phyloP scores from a whole-genome alignment of 106 monocot species.

The Dioscorea zingiberensis region DNA sequence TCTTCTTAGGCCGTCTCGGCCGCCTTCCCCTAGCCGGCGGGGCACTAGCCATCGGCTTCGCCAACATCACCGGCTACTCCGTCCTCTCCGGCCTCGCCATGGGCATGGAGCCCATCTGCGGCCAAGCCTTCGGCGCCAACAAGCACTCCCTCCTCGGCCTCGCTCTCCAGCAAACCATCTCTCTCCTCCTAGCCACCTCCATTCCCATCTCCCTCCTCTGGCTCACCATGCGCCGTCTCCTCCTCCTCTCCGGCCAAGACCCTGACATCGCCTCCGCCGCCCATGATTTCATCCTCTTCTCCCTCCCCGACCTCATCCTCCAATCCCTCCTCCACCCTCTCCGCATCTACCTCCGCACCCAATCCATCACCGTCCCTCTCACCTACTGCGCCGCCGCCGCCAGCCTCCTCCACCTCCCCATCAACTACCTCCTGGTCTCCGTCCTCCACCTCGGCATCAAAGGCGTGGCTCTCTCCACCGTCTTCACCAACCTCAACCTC shows the following conservation, averaged over 20 bases:
- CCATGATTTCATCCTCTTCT: conserved; percentile 47
- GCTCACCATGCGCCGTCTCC: conserved; percentile 35
- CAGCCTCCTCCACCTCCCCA: conserved; percentile 53
- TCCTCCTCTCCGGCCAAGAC: conserved; percentile 63
- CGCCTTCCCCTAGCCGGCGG: conserved; percentile 71
- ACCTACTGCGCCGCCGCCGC: conserved; percentile 50
- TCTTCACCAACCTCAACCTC: conserved; percentile 58
- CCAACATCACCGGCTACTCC: conserved; percentile 95
- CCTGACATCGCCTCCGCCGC: conserved; percentile 40
- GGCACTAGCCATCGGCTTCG: conserved; percentile 79
- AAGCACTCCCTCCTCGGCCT: conserved; percentile 42
- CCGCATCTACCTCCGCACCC: conserved; percentile 67
- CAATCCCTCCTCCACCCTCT: conserved; percentile 73
- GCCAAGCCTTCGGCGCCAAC: conserved; percentile 72
- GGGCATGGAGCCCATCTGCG: conserved; percentile 94
- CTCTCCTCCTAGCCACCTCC: conserved; percentile 37
- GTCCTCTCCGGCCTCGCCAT: conserved; percentile 77
- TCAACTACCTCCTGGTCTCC: conserved; percentile 67
- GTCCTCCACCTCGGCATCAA: conserved; percentile 46
- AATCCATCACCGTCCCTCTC: conserved; percentile 68
- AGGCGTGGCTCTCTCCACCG: conserved; percentile 63
- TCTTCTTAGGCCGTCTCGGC: conserved; percentile 71
- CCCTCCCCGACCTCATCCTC: conserved; percentile 65
- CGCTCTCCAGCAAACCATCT: conserved; percentile 48
- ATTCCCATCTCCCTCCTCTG: conserved; percentile 56